phyloP scores from a whole-genome alignment of 495 filamentous ascomycete species.

The Penicillium parvum region DNA sequence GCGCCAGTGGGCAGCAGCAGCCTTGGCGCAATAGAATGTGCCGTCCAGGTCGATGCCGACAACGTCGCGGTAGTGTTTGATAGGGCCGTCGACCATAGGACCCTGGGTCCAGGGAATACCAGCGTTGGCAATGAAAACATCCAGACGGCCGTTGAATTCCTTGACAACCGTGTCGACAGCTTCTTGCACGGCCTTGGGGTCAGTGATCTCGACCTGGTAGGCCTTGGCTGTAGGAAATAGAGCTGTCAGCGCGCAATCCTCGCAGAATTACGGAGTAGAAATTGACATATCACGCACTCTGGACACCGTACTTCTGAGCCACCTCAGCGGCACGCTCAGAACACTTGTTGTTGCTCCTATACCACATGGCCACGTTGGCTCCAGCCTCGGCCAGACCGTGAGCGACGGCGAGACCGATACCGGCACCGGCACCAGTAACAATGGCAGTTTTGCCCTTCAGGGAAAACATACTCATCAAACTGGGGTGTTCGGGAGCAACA shows the following conservation, averaged over 20 bases:
- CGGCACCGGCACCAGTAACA: slow-evolving; percentile 74
- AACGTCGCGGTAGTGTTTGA: slow-evolving; percentile 64
- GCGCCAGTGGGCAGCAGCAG: slow-evolving; percentile 67
- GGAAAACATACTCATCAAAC: slow-evolving; percentile 75
- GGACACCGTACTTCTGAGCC: slow-evolving; percentile 71
- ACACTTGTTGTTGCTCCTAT: slow-evolving; percentile 71
- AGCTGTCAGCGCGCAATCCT: neutral
- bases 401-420: slow-evolving; percentile 77
- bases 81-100: slow-evolving; percentile 58
- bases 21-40: slow-evolving; percentile 75
- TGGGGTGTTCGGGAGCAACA: slow-evolving; percentile 52
- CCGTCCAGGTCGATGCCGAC: slow-evolving; percentile 75
- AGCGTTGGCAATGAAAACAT: slow-evolving; percentile 77
- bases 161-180: slow-evolving; percentile 55
- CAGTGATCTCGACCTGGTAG: slow-evolving; percentile 66
- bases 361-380: slow-evolving; percentile 85
- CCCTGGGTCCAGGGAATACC: slow-evolving; percentile 73
- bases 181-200: slow-evolving; percentile 52
- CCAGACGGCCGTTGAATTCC: slow-evolving; percentile 71
- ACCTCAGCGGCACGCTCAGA: slow-evolving; percentile 67
- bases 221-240: slow-evolving; percentile 56
- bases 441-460: slow-evolving; percentile 81
- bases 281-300: too few relatives aligned
- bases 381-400: slow-evolving; percentile 76
- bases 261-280: too few relatives aligned